A percentile compares a stretch with the other conserved stretches of the same genome.
Evolutionary conservation across 2,329 filamentous ascomycete species (phyloP).

Genomic region (Clathrospora elynae): DNA sequence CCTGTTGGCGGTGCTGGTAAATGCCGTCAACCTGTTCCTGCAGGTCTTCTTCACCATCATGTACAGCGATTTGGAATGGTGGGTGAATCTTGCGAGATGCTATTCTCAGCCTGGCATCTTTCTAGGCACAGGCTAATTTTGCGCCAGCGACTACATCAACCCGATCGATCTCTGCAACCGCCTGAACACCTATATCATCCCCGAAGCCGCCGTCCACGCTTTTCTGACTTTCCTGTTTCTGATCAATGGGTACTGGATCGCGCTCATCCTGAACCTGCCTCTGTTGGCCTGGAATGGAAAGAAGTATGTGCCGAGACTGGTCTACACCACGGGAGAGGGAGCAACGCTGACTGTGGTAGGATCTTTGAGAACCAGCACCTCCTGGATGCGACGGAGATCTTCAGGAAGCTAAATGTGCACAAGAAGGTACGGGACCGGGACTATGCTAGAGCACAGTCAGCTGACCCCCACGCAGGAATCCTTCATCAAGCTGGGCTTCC

Average conservation of each 20-base stretch:
- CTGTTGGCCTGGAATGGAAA: slow-evolving; percentile 93
- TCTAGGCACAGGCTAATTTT: slow-evolving; percentile 38
- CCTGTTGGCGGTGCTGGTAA: slow-evolving; percentile 96
- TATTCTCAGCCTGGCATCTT: slow-evolving; percentile 2
- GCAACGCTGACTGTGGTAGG: slow-evolving; percentile 60
- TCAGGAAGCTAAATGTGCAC: slow-evolving; percentile 97
- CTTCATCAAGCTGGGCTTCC: slow-evolving; percentile 98
- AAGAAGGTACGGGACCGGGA: slow-evolving; percentile 78
- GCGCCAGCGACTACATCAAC: slow-evolving; percentile 94
- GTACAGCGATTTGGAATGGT: slow-evolving; percentile 99
- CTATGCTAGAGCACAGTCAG: background rate
- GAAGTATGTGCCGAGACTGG: slow-evolving; percentile 71
- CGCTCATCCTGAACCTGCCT: slow-evolving; percentile 88
- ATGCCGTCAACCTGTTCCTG: slow-evolving; percentile 99
- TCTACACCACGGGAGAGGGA: background rate
- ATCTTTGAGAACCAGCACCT: slow-evolving; percentile 97
- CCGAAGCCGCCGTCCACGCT: slow-evolving; percentile 95
- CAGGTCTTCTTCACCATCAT: slow-evolving; percentile 99
- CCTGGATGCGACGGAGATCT: slow-evolving; percentile 97
- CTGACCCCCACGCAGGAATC: slow-evolving; percentile 71
- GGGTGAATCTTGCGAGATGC: slow-evolving; percentile 51
- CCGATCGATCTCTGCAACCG: slow-evolving; percentile 99
- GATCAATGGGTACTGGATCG: slow-evolving; percentile 98
- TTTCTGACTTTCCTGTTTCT: slow-evolving; percentile 96
- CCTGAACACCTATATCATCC: slow-evolving; percentile 98